Percentiles rank a stretch among this genome's conserved stretches.
phyloP scores from a whole-genome alignment of 768 basidiomycete genomes.

The Cystoderma amianthinum region DNA sequence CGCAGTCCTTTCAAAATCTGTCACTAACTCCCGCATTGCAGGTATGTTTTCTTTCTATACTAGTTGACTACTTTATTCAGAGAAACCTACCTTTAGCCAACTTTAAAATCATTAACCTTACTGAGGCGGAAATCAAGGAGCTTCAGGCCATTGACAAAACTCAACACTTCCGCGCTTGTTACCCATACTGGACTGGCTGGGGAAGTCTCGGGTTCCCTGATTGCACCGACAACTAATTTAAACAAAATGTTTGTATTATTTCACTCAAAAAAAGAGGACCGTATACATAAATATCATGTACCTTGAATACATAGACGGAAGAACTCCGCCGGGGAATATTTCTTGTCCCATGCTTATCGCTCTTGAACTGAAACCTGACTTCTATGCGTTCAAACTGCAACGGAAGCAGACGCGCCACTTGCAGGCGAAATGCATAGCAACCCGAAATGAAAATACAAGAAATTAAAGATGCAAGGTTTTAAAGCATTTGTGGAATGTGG shows the following conservation, averaged over 20 bases:
- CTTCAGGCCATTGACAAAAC: conserved; percentile 56
- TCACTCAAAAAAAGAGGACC: too few relatives aligned
- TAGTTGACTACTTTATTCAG: conserved; percentile 1
- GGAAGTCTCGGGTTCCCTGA: conserved; percentile 58
- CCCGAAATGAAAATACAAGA: too few relatives aligned
- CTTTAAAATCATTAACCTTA: conserved; percentile 51
- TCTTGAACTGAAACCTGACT: too few relatives aligned
- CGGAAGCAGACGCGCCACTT: too few relatives aligned
- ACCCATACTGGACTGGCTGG: conserved; percentile 59
- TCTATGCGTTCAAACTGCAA: too few relatives aligned
- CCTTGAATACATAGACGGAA: too few relatives aligned
- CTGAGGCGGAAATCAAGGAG: conserved; percentile 51
- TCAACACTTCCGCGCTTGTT: conserved; percentile 57
- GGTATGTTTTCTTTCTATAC: conserved; percentile 21
- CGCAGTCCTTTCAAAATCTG: conserved; percentile 68
- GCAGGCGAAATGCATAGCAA: too few relatives aligned
- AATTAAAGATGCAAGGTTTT: too few relatives aligned
- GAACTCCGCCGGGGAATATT: too few relatives aligned
- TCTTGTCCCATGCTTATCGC: too few relatives aligned
- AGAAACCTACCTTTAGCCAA: conserved; percentile 35
- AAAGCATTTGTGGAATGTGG: too few relatives aligned
- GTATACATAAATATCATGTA: too few relatives aligned
- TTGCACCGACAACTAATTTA: background rate
- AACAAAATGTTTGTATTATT: background rate
- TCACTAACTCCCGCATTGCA: conserved; percentile 59